Evolutionary conservation across 805 yeast genomes (phyloP).

Genomic region (Lachancea dasiensis): DNA sequence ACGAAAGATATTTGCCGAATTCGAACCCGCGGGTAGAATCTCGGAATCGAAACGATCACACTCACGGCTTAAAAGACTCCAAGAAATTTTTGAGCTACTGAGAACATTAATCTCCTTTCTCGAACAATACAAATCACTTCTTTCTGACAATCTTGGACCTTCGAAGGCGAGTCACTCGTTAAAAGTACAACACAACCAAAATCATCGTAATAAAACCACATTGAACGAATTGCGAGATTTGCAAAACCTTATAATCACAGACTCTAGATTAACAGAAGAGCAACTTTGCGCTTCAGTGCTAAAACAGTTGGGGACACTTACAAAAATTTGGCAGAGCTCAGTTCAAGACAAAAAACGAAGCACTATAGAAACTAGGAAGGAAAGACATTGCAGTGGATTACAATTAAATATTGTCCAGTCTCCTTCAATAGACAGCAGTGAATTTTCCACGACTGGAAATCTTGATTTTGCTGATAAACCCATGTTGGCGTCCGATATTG

Average conservation of each 20-base stretch:
- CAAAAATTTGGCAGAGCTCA: slow-evolving; percentile 6
- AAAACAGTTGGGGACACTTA: slow-evolving; percentile 5
- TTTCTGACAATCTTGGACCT: not conserved
- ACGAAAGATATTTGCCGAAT: slow-evolving; percentile 9
- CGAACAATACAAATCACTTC: slow-evolving; percentile 1
- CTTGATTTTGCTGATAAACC: not conserved
- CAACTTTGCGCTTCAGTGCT: not conserved
- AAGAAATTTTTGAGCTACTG: slow-evolving; percentile 5
- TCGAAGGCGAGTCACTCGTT: not conserved
- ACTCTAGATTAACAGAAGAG: slow-evolving; percentile 1
- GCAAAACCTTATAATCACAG: slow-evolving; percentile 4
- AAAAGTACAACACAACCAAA: not conserved
- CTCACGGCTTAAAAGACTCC: slow-evolving; percentile 15
- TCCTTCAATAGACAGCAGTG: slow-evolving; percentile 9
- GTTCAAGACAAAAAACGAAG: not conserved
- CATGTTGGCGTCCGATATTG: slow-evolving; percentile 9
- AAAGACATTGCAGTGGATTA: slow-evolving; percentile 14
- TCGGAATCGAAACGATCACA: slow-evolving; percentile 17
- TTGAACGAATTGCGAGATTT: slow-evolving; percentile 7
- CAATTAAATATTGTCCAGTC: slow-evolving; percentile 20
- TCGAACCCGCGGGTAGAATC: slow-evolving; percentile 12
- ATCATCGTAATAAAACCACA: slow-evolving; percentile 3
- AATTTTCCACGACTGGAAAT: not conserved
- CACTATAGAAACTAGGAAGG: not conserved
- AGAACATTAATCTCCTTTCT: not conserved